Evolutionary conservation across 176 grass and related monocot species (phyloP).

Genomic region (Melocanna baccifera): DNA sequence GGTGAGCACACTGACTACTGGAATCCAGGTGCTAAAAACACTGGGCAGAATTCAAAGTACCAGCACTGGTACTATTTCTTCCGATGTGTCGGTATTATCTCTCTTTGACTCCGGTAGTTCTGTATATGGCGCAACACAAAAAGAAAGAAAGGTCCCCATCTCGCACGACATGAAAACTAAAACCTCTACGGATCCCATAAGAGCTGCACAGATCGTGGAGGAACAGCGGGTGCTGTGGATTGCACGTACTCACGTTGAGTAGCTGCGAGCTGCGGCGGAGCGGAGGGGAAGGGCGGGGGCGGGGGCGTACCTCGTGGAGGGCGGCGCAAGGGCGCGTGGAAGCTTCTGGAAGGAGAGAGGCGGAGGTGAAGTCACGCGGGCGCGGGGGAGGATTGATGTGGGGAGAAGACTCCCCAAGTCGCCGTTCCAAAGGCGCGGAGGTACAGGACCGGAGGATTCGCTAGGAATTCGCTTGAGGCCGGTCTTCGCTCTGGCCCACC

Average conservation of each 20-base stretch:
- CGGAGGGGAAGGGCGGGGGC: background rate
- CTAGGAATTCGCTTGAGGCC: slow-evolving; percentile 7
- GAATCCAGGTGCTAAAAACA: too few species aligned
- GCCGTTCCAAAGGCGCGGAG: background rate
- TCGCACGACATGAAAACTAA: background rate
- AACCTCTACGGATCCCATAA: too few species aligned
- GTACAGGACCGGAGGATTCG: background rate
- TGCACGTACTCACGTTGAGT: background rate
- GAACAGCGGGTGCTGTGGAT: background rate
- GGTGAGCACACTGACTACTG: too few species aligned
- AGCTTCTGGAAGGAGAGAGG: slow-evolving; percentile 1
- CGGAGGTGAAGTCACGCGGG: background rate
- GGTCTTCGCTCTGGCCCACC: slow-evolving; percentile 24
- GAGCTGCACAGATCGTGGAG: background rate
- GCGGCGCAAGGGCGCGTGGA: background rate
- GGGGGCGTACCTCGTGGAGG: slow-evolving; percentile 14
- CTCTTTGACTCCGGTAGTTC: too few species aligned
- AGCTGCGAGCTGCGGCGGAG: background rate
- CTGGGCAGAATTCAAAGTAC: too few species aligned
- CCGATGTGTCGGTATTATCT: too few species aligned
- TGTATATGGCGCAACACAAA: background rate
- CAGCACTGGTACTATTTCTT: too few species aligned
- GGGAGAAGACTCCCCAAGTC: too few species aligned
- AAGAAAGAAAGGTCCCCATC: background rate
- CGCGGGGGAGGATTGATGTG: background rate